Base-by-base conservation (phyloP, 2,329 filamentous ascomycete species). In the Fusarium tricinctum region DNA sequence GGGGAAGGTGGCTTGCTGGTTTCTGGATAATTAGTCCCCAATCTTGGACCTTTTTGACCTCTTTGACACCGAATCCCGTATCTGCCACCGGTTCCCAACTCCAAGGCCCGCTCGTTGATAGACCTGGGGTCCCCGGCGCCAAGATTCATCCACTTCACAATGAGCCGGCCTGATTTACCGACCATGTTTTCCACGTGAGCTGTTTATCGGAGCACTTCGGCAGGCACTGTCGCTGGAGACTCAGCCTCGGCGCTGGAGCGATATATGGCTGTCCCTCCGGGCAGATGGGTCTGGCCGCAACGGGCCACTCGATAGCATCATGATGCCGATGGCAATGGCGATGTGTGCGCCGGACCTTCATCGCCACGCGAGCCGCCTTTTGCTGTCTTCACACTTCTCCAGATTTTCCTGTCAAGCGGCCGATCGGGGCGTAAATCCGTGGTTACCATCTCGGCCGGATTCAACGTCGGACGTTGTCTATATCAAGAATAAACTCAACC, bases 1-100 rank as follows among this genome's bases (percentile, higher is more conserved):
- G 58, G 33, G 67, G 67, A 70, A 70, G 59, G 66, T 69, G 66
- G 47, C 61, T 47, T 60, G 52, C 61, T 64, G 60, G 59, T 46
- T 60, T 46, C 59, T 64, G 60, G 59, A 43, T 45, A 63, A 46
- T 51, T 35, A 44, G 30, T 56, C 52, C 42, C 28, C 42, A 43
- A n/a, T 32, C 50, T 53, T 28, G 47, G 40, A 47, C 22, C 42
- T 47, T 30, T 23, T 45, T 20, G 20, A 42, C 40, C 28, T 30
- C 10, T 30, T 26, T 30, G 28, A 30, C 28, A 30, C 28, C 28
- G 10, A 30, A 30, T 30, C 10, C 26, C 28, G 28, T 12, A 30
- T 19, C 39, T 51, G 35, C 35, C 35, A 48, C 30, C n/a, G 32
- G 19, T 28, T 44, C 30, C 28, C 22, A 23, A 54, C 50, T 54